Base-by-base conservation (phyloP, 805 yeast genomes). In the Ascoidea rubescens region DNA sequence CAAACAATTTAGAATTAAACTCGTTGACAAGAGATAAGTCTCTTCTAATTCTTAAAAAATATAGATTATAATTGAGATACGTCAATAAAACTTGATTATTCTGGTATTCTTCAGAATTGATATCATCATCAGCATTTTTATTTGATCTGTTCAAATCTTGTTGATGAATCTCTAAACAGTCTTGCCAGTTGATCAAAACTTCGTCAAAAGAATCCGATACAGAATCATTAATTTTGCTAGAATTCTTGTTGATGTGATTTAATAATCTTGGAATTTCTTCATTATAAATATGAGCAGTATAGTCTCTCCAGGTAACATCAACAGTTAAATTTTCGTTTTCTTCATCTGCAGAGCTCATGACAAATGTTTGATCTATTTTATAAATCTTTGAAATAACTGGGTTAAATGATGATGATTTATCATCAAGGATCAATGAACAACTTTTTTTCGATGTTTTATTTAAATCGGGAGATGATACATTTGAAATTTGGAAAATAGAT, bases 11-110 rank as follows among this genome's bases (percentile, higher is more conserved):
- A 21, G 28, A 21, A 21, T 21, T 21, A 21, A 21, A 21, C 28
- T 21, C 28, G 12, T 62, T 65, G 48, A 78, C 69, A 46, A 84
- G 66, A 28, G 73, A 60, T 54, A 72, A 64, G 59, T 88, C 96
- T 67, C 98, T 80, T 62, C 80, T 77, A 50, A 88, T 75, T 55
- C 87, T 78, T 42, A 84, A 74, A 53, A 84, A 69, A 48, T 84
- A 67, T 55, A 78, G 69, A 59, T 80, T 77, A 68, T 84, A 91
- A 59, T 78, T 80, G 59, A 89, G 77, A 65, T 75, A 91, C 0
- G 96, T 85, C 53, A 79, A 69, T 47, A 89, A 66, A 56, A 91
- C 80, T 60, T 89, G 87, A 55, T 82, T 76, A 57, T 82, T 79
- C 64, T 87, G 88, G 49, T 77, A 77, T 51, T 74, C 78, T 50